phyloP scores from a whole-genome alignment of 2,329 filamentous ascomycete species.

The Claviceps quebecensis region DNA sequence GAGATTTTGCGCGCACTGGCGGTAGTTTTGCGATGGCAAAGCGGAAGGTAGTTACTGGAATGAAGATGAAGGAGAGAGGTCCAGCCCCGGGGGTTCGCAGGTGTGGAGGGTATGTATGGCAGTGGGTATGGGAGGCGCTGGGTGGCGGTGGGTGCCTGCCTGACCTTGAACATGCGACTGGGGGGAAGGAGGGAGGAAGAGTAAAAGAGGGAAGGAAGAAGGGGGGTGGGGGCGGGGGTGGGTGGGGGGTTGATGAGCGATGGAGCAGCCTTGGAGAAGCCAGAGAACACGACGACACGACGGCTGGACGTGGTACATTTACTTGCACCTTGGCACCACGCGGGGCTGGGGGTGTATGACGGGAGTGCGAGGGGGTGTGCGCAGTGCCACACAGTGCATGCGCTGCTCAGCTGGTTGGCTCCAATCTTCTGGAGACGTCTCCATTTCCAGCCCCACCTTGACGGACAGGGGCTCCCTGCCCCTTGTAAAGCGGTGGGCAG shows the following conservation, averaged over 20 bases:
- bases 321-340: neutral
- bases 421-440: neutral
- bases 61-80: slow-evolving; percentile 14
- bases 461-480: neutral
- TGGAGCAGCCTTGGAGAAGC: neutral
- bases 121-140: neutral
- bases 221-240: neutral
- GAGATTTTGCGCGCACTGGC: slow-evolving; percentile 8
- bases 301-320: neutral
- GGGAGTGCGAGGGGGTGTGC: no score
- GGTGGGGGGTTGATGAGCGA: neutral
- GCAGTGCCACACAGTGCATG: neutral
- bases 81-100: slow-evolving; percentile 8
- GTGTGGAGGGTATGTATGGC: slow-evolving; percentile 10
- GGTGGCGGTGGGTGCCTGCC: neutral
- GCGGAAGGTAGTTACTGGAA: slow-evolving; percentile 17
- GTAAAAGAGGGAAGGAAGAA: neutral
- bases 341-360: no score
- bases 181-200: neutral
- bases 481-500: neutral
- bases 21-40: slow-evolving; percentile 12
- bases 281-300: neutral
- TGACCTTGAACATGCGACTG: neutral
- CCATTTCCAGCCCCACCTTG: neutral
- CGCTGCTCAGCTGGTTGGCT: neutral